Evolutionary conservation across 2,329 filamentous ascomycete genomes (phyloP), one percentile per base, ranked within the genome.

Genomic region (Penicillium sp.): DNA sequence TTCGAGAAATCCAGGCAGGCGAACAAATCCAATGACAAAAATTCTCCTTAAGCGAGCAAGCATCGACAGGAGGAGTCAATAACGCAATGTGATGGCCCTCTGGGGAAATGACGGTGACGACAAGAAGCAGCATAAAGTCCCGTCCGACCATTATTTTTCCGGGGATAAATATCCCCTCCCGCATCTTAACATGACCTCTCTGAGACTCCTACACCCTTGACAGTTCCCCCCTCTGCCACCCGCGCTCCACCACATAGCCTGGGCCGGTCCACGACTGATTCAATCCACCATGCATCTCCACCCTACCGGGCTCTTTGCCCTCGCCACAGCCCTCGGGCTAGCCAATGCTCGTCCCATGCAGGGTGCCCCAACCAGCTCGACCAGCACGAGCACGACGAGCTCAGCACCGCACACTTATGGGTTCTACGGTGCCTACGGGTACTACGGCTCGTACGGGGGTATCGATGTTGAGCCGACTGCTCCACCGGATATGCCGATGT

Each of bases 241-340:
- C 5, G 5, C 26, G 26, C 26, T 26, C 13, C 31, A 15, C 30
- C 26, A 58, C 44, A 35, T 38, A 23, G 38, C 11, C 23, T 13
- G 31, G 21, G 21, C 19, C 15, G 41, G 30, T 7, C 49, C 23
- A 26, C 21, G 7, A 5, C 3, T 23, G 4, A 26, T 26, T 26
- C 2, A 35, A 35, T 7, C 52, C 44, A 55, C 15, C 30, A 62
- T 62, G 60, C 50, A 58, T 26, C 50, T 62, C 55, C 48, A 26
- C 55, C 60, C 49, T 50, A n/a, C 19, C 35, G 55, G 30, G 23
- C 15, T 64, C 17, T n/a, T 66, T 29, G 51, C 58, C 35, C 60
- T 69, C n/a, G 29, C 61, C 56, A 57, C 58, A 15, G 55, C 66
- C 30, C 45, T 66, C 29, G 56, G 60, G 31, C 61, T 64, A n/a